Conservation (phyloP, 148 eudicot genomes). For the Diospyros kaki region DNA sequence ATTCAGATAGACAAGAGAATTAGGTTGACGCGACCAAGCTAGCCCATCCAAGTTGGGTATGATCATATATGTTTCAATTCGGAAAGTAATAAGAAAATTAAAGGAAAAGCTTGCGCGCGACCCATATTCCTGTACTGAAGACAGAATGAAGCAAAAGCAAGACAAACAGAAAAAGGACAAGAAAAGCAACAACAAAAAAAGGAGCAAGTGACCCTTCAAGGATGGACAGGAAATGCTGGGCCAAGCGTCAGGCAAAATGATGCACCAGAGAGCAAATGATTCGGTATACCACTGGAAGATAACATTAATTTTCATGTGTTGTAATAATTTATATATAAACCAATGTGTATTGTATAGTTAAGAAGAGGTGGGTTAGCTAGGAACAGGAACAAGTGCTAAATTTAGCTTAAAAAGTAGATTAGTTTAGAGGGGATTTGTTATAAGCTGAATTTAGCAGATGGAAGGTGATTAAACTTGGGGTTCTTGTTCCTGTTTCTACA, state of each 20-base stretch:
- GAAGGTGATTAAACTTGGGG: constrained; percentile 9
- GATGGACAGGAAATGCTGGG: constrained; percentile 18
- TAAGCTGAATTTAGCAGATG: constrained; percentile 33
- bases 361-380: background rate
- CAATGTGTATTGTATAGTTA: background rate
- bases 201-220: constrained; percentile 17
- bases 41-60: background rate
- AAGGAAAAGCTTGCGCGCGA: constrained; percentile 18
- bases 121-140: constrained; percentile 26
- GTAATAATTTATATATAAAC: background rate
- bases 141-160: constrained; percentile 13
- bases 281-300: constrained; percentile 12
- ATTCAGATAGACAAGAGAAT: constrained; percentile 42
- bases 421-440: constrained; percentile 11
- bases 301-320: background rate
- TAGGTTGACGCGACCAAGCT: background rate
- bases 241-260: constrained; percentile 15
- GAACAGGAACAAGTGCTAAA: constrained; percentile 63
- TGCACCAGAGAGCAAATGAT: constrained; percentile 16
- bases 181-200: background rate
- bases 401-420: constrained; percentile 32
- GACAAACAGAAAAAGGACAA: constrained; percentile 12
- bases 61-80: background rate
- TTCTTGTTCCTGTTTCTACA: constrained; percentile 50
- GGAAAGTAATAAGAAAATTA: constrained; percentile 5